These are phyloP conservation scores for Phoma sp. DNA, from an alignment of 2,329 filamentous ascomycete species.

Conservation along the genomic window DNA sequence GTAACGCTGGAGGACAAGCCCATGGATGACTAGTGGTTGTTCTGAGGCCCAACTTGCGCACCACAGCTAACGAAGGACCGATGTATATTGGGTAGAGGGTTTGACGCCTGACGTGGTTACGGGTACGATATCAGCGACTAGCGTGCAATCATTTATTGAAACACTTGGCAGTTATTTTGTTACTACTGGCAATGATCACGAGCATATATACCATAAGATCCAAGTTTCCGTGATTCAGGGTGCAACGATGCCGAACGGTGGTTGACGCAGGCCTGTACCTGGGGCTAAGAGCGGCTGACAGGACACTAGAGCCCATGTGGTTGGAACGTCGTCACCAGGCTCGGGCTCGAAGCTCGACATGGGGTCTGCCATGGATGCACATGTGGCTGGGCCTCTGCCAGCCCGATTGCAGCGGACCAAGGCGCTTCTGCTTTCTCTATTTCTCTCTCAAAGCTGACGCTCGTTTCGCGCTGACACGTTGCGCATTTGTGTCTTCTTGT, in stretches of 20 bases:
- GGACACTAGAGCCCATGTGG: constrained; percentile 22
- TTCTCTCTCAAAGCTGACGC: constrained; percentile 23
- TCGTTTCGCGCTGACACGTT: constrained; percentile 18
- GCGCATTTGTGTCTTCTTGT: neutral
- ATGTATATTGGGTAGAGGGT: constrained; percentile 13
- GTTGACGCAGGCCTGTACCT: constrained; percentile 26
- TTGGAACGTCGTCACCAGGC: constrained; percentile 28
- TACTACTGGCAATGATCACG: constrained; percentile 28
- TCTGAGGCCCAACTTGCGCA: constrained; percentile 9
- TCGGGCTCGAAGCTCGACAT: constrained; percentile 27
- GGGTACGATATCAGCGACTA: constrained; percentile 19
- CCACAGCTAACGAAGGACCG: constrained; percentile 10
- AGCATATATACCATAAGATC: constrained; percentile 24
- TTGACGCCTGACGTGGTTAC: constrained; percentile 17
- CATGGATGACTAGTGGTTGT: constrained; percentile 70
- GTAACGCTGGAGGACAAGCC: constrained; percentile 76
- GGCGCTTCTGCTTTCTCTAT: constrained; percentile 25
- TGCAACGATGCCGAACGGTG: neutral
- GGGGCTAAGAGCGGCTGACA: constrained; percentile 23
- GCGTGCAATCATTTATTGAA: constrained; percentile 12
- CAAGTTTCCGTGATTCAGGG: neutral
- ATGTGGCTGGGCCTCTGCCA: constrained; percentile 40
- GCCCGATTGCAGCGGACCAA: constrained; percentile 28
- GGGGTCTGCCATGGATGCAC: constrained; percentile 27
- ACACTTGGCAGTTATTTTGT: constrained; percentile 23